Conservation (phyloP, 176 grass and related monocot genomes). For the Secale cereale region DNA sequence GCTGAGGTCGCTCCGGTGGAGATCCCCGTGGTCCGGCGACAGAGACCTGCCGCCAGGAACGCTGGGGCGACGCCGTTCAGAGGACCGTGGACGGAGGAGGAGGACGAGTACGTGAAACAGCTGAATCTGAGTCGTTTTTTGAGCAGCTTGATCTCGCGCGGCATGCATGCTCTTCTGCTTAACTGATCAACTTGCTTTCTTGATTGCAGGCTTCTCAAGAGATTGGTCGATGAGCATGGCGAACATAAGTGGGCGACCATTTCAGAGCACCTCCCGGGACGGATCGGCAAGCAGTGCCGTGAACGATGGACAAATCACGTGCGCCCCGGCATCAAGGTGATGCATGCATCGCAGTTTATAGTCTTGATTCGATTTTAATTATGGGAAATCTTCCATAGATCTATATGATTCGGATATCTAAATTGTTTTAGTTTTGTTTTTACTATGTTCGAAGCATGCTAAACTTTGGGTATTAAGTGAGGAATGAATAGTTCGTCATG, state of each 20-base stretch:
- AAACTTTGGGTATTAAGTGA: not conserved
- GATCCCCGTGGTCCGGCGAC: not conserved
- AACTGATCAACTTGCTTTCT: not conserved
- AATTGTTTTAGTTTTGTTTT: not conserved
- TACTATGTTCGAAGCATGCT: not conserved
- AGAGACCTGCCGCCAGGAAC: not conserved
- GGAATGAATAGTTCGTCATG: not conserved
- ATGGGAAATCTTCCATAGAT: not conserved
- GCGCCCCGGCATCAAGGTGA: slow-evolving; percentile 66
- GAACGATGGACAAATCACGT: slow-evolving; percentile 89
- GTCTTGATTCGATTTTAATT: not conserved
- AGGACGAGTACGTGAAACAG: slow-evolving; percentile 48
- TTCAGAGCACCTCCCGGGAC: slow-evolving; percentile 47
- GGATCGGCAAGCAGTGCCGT: slow-evolving; percentile 80
- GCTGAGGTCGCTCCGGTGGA: not conserved
- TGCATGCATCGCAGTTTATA: not conserved
- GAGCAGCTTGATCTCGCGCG: not conserved
- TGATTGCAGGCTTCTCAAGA: slow-evolving; percentile 39
- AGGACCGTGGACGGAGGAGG: slow-evolving; percentile 59
- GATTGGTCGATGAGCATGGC: slow-evolving; percentile 49
- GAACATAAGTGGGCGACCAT: slow-evolving; percentile 63
- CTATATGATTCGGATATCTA: not conserved
- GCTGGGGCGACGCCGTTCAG: not conserved
- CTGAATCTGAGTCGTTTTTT: not conserved
- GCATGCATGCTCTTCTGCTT: not conserved